phyloP scores from a whole-genome alignment of 1,284 basidiomycete genomes.

The Heliocybe sulcata region DNA sequence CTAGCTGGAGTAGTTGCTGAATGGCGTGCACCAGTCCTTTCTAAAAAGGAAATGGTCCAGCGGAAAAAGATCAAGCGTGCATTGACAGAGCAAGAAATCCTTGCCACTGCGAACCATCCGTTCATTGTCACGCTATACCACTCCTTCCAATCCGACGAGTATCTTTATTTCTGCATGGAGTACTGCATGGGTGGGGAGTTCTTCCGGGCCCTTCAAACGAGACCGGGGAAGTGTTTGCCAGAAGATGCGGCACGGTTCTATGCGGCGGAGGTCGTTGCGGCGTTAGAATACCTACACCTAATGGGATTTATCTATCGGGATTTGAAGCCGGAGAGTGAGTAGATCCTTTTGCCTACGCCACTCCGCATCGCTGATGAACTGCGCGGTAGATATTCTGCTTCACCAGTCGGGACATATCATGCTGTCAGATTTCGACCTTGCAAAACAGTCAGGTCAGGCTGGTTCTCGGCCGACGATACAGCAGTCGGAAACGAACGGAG shows the following conservation, averaged over 20 bases:
- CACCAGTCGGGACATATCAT: slow-evolving; percentile 99
- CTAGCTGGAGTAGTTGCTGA: not conserved
- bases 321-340: slow-evolving; percentile 97
- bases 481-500: slow-evolving; percentile 84
- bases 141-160: slow-evolving; percentile 96
- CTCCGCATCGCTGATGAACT: not conserved
- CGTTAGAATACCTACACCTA: slow-evolving; percentile 95
- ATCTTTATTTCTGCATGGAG: slow-evolving; percentile 97
- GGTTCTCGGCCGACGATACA: slow-evolving; percentile 90
- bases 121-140: slow-evolving; percentile 98
- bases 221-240: slow-evolving; percentile 91
- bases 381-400: slow-evolving; percentile 83
- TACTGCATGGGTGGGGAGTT: slow-evolving; percentile 99
- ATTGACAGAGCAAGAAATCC: slow-evolving; percentile 93
- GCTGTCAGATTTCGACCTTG: slow-evolving; percentile 98
- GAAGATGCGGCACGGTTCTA: slow-evolving; percentile 98
- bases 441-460: slow-evolving; percentile 87
- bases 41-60: slow-evolving; percentile 98
- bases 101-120: slow-evolving; percentile 93
- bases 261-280: slow-evolving; percentile 97
- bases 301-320: slow-evolving; percentile 99
- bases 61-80: slow-evolving; percentile 97
- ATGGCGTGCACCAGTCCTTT: slow-evolving; percentile 57
- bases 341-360: not conserved
- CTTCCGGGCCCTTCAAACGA: slow-evolving; percentile 92